Evolutionary conservation across 2,329 filamentous ascomycete species (phyloP), one percentile per base, ranked within the genome.

Genomic region (Aspergillus caelatus): DNA sequence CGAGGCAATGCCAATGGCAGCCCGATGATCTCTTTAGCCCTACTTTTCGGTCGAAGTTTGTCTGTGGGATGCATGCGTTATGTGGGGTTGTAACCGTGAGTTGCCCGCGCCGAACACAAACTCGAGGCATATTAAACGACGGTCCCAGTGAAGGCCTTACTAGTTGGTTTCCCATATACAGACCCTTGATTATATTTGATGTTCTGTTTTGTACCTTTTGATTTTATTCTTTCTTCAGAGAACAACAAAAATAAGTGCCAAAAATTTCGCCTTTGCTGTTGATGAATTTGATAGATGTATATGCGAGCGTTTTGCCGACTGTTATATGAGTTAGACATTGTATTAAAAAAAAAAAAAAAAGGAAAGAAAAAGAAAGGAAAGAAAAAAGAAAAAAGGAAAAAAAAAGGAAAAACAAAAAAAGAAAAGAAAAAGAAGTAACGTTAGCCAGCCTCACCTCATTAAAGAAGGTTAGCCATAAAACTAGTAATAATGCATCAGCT

Each of bases 251-350:
- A 26, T 26, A 26, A 10, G 34, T 36, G 4, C 11, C 2, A 16
- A 11, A 16, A 16, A 12, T 64, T 57, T 89, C 83, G 55, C 87
- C 81, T 62, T 86, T 84, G 19, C 72, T 77, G 67, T 90, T 89
- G 63, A 78, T 81, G 74, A 91, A 90, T 55, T 80, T 81, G 67
- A 90, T 86, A 4, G 81, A 85, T 0, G 88, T 90, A 70, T 83
- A 90, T 8, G 88, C 88, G 41, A 90, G 77, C 2, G 85, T 89
- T 74, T 89, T 90, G 30, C 88, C 88, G 70, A 90, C 85, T 87
- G 62, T 41, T 28, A 11, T 54, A 11, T 10, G 9, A 36, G 34
- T 69, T 61, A 69, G 67, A 14, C 30, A 32, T 4, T 21, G 19
- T 19, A 7, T 21, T 30, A 36, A 16, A 36, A 36, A 16, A 16